Evolutionary conservation across 2,329 filamentous ascomycete species (phyloP).

Genomic region (Boeremia lycopersici): DNA sequence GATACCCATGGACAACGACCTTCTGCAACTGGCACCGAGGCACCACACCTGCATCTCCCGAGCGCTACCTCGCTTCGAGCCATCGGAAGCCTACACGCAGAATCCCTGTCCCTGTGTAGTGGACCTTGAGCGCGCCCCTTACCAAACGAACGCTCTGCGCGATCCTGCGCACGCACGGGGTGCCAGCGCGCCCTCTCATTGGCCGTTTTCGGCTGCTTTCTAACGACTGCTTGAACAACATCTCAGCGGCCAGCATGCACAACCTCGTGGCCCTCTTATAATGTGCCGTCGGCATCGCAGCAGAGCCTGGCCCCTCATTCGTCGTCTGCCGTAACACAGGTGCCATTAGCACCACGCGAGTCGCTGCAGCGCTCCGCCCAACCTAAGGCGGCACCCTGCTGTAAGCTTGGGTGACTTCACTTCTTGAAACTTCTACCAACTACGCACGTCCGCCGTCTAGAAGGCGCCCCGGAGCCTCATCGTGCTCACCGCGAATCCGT

Average conservation of each 20-base stretch:
- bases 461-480: constrained; percentile 27
- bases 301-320: constrained; percentile 36
- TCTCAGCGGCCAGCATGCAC: constrained; percentile 40
- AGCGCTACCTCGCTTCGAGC: constrained; percentile 12
- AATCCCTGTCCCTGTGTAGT: constrained; percentile 8
- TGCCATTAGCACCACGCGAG: constrained; percentile 35
- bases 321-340: constrained; percentile 28
- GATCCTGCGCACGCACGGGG: constrained; percentile 9
- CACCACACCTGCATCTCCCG: neutral
- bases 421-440: constrained; percentile 34
- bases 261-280: constrained; percentile 43
- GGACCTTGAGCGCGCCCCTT: neutral
- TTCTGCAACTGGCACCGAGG: neutral
- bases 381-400: constrained; percentile 28
- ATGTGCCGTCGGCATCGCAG: constrained; percentile 31
- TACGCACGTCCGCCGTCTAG: constrained; percentile 36
- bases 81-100: constrained; percentile 4
- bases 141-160: constrained; percentile 1
- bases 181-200: constrained; percentile 24
- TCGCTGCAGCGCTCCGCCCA: constrained; percentile 26
- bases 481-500: constrained; percentile 25
- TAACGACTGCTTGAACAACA: constrained; percentile 33
- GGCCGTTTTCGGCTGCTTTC: constrained; percentile 22
- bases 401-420: constrained; percentile 35
- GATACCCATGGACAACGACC: neutral